Percentiles rank a stretch among this genome's conserved stretches.
phyloP scores from a whole-genome alignment of 331 rosid genomes.

The Stylosanthes scabra region DNA sequence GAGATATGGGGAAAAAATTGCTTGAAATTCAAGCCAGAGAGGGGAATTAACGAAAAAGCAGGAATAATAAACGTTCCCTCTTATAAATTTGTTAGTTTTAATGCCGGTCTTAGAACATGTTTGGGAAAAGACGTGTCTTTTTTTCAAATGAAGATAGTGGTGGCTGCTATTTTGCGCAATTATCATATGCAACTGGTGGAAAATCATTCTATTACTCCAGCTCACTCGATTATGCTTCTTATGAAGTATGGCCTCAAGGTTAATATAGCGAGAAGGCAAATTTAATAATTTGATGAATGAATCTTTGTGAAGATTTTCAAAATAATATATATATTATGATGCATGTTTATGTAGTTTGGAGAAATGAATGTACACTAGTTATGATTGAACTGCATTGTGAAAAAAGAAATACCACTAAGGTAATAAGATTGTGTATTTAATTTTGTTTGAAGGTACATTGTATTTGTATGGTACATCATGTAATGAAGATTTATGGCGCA shows the following conservation, averaged over 20 bases:
- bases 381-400: too few relatives aligned
- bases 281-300: not conserved
- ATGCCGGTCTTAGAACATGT: constrained; percentile 57
- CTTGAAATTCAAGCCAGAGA: constrained; percentile 59
- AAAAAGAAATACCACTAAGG: too few relatives aligned
- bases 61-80: constrained; percentile 40
- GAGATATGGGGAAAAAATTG: constrained; percentile 42
- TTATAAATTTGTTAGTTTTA: constrained; percentile 50
- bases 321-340: too few relatives aligned
- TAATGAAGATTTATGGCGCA: too few relatives aligned
- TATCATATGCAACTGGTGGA: constrained; percentile 36
- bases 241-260: constrained; percentile 58
- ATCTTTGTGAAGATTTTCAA: too few relatives aligned
- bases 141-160: constrained; percentile 52
- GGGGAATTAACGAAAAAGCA: constrained; percentile 55
- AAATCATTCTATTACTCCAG: constrained; percentile 30
- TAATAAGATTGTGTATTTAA: too few relatives aligned
- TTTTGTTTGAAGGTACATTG: too few relatives aligned
- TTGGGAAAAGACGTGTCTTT: constrained; percentile 54
- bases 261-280: constrained; percentile 11
- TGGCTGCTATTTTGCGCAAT: constrained; percentile 40
- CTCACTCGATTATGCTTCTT: constrained; percentile 41
- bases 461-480: too few relatives aligned
- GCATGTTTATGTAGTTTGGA: too few relatives aligned
- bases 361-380: too few relatives aligned